Evolutionary conservation across 345 rosid species (phyloP).

Genomic region (Odontarrhena argentea): DNA sequence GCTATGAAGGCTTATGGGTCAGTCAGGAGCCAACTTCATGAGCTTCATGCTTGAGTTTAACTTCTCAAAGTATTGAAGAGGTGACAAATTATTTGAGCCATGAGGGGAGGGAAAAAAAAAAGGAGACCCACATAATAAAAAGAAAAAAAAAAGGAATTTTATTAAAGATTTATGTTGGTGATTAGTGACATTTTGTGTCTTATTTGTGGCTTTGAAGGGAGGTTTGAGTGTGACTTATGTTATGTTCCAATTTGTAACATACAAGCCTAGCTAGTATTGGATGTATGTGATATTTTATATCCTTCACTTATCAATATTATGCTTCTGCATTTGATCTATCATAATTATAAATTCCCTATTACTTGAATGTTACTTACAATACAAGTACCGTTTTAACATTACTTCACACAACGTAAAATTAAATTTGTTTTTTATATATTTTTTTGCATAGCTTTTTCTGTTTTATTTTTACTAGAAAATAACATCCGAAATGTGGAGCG

Average conservation of each 20-base stretch:
- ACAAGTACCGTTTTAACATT: neutral
- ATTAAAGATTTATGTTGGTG: conserved; percentile 10
- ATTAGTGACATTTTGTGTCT: conserved; percentile 21
- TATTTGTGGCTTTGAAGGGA: conserved; percentile 33
- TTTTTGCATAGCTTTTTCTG: too few species aligned
- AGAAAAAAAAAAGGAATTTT: neutral
- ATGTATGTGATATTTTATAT: conserved; percentile 15
- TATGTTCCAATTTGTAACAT: conserved; percentile 18
- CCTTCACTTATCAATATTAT: neutral
- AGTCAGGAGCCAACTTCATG: conserved; percentile 72
- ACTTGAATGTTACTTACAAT: neutral
- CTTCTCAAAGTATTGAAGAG: conserved; percentile 4
- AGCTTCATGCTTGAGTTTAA: conserved; percentile 43
- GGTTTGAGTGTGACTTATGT: conserved; percentile 24
- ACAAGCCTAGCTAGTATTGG: conserved; percentile 5
- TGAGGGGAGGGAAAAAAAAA: conserved; percentile 5
- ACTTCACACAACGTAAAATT: neutral
- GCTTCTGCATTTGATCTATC: conserved; percentile 10
- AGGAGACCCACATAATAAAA: neutral
- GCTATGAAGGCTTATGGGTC: conserved; percentile 84
- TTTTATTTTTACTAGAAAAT: too few species aligned
- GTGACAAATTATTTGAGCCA: conserved; percentile 25
- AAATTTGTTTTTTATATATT: too few species aligned
- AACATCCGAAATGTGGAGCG: too few species aligned
- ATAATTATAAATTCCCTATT: neutral